phyloP scores from a whole-genome alignment of 805 yeast genomes.

The Sugiyamaella floridensis region DNA sequence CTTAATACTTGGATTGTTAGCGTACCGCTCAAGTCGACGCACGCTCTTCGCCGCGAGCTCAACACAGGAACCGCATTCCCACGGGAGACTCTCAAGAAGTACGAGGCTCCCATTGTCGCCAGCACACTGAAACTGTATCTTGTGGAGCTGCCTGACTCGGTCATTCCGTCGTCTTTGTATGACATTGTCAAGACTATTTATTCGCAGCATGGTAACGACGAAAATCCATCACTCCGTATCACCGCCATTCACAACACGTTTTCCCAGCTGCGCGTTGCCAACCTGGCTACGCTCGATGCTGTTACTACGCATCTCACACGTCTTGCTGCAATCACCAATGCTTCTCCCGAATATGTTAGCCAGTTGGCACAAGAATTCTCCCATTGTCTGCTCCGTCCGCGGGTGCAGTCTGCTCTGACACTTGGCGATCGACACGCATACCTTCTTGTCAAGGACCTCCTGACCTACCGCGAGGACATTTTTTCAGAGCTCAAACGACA shows the following conservation, averaged over 20 bases:
- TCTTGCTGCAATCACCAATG: constrained; percentile 44
- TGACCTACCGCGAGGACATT: constrained; percentile 52
- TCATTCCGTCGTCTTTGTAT: constrained; percentile 57
- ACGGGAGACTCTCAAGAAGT: constrained; percentile 30
- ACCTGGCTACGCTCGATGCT: constrained; percentile 74
- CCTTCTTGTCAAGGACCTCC: constrained; percentile 54
- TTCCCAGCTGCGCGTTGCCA: constrained; percentile 59
- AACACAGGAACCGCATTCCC: constrained; percentile 30
- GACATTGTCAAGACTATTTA: constrained; percentile 67
- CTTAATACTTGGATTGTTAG: constrained; percentile 62
- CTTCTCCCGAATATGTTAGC: constrained; percentile 26
- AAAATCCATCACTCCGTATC: constrained; percentile 37
- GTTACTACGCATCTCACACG: constrained; percentile 69
- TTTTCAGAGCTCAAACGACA: constrained; percentile 52
- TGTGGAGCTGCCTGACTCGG: constrained; percentile 72
- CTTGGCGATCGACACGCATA: constrained; percentile 53
- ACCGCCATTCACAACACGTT: constrained; percentile 61
- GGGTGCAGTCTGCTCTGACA: constrained; percentile 38
- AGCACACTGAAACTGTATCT: constrained; percentile 65
- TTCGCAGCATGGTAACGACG: constrained; percentile 38
- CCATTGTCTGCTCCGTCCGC: constrained; percentile 51
- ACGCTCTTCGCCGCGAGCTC: constrained; percentile 50
- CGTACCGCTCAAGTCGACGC: constrained; percentile 54
- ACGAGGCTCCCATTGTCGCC: constrained; percentile 53
- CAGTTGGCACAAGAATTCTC: constrained; percentile 61